phyloP scores from a whole-genome alignment of 306 rosid genomes.

The Cercis canadensis region DNA sequence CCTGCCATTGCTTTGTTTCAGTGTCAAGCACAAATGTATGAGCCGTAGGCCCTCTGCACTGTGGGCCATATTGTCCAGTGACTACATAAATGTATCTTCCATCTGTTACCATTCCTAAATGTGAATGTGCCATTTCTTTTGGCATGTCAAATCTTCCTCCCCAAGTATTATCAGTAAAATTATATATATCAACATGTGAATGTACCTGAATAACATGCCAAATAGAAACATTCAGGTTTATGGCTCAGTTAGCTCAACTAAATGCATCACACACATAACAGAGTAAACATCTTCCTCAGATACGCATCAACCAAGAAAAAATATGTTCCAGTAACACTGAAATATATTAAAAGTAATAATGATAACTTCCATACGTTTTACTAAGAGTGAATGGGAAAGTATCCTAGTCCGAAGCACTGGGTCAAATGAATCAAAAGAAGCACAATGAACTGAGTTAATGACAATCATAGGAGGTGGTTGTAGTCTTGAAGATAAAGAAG shows the following conservation, averaged over 20 bases:
- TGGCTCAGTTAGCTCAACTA: background rate
- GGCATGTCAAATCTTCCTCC: slow-evolving; percentile 84
- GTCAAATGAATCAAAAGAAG: too few relatives aligned
- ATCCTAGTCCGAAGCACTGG: too few relatives aligned
- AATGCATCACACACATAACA: background rate
- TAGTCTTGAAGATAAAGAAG: too few relatives aligned
- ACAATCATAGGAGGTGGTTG: too few relatives aligned
- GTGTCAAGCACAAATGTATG: slow-evolving; percentile 80
- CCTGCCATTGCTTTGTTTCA: slow-evolving; percentile 73
- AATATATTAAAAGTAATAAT: too few relatives aligned
- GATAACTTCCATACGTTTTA: too few relatives aligned
- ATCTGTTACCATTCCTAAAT: slow-evolving; percentile 87
- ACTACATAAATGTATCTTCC: slow-evolving; percentile 85
- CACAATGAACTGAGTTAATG: too few relatives aligned
- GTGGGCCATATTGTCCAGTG: slow-evolving; percentile 93
- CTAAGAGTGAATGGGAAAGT: too few relatives aligned
- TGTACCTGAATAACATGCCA: slow-evolving; percentile 64
- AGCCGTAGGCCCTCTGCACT: slow-evolving; percentile 91
- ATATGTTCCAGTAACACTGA: too few relatives aligned
- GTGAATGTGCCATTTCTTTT: slow-evolving; percentile 97
- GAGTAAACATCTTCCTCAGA: background rate
- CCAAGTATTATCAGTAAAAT: slow-evolving; percentile 76
- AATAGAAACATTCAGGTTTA: slow-evolving; percentile 11
- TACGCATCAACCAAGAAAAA: background rate
- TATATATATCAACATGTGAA: slow-evolving; percentile 88